These are phyloP conservation scores for Ceratobasidium sp. DNA, from an alignment of 1,284 basidiomycete genomes.

Conservation along the genomic window DNA sequence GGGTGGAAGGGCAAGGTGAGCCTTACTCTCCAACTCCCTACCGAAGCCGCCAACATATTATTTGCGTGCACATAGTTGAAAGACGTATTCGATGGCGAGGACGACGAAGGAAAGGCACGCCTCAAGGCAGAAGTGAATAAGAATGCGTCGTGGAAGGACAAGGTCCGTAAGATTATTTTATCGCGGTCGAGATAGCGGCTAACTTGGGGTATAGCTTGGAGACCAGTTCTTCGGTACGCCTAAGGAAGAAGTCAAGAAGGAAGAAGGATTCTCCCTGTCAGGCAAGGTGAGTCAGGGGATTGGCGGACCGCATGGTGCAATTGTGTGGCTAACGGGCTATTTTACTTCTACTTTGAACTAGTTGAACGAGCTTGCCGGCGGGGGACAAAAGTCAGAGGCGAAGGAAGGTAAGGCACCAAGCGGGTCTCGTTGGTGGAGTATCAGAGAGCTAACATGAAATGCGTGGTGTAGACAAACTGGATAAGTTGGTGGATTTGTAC, in stretches of 20 bases:
- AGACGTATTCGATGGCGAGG: constrained; percentile 39
- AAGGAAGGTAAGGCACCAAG: constrained; percentile 22
- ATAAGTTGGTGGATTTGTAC: constrained; percentile 45
- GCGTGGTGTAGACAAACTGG: constrained; percentile 16
- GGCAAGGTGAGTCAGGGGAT: constrained; percentile 18
- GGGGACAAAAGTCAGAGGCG: constrained; percentile 34
- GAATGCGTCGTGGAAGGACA: constrained; percentile 28
- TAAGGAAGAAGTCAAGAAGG: constrained; percentile 32
- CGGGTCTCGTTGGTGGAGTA: neutral
- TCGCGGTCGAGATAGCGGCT: neutral
- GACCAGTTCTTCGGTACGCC: constrained; percentile 40
- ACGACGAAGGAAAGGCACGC: constrained; percentile 39
- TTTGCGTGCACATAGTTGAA: constrained; percentile 17
- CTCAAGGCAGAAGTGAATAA: constrained; percentile 40
- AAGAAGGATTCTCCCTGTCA: constrained; percentile 33
- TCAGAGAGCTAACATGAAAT: neutral
- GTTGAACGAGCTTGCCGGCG: constrained; percentile 39
- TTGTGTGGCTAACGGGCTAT: too few relatives aligned
- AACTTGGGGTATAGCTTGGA: constrained; percentile 10
- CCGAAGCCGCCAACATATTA: neutral
- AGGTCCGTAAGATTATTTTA: neutral
- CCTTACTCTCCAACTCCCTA: neutral
- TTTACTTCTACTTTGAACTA: neutral
- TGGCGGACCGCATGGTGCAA: neutral
- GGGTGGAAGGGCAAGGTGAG: constrained; percentile 37